Evolutionary conservation across 306 rosid genomes (phyloP), one percentile per base, ranked within the genome.

Genomic region (Ceratonia siliqua): DNA sequence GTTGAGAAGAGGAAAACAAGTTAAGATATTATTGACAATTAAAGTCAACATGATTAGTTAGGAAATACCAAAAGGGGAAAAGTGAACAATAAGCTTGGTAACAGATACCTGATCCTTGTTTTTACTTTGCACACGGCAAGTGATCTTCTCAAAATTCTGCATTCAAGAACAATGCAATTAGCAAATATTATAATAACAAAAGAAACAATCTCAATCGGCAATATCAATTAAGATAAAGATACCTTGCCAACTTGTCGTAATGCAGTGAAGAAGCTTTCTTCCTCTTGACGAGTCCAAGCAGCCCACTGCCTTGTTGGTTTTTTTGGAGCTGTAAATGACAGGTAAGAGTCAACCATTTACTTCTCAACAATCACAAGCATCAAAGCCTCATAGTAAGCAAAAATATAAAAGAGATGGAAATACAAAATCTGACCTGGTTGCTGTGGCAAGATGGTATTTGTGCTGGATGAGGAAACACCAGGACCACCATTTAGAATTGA

Each of bases 261-360:
- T 1, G 97, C 98, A 21, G 93, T 85, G 81, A 94, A 94, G 93
- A 94, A 94, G 78, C 94, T 91, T 89, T 94, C 97, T 85, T 94
- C 97, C 82, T 94, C 98, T 87, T 91, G 87, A 54, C 94, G 98
- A 46, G 98, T 94, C 98, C 98, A 94, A 67, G 98, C 98, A 87
- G 98, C 98, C 98, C 98, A 94, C 78, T 94, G 97, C 54, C 98
- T 81, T 2, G 98, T 91, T 55, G 96, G 94, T 83, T 84, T 94
- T 79, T 90, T 94, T 14, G 82, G 92, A 85, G 82, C 88, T 82
- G 68, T 69, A 61, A 30, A 67, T 1, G 52, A 82, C 64, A 75
- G 21, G 48, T 54, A 56, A 53, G 5, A 56, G 49, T 53, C 18
- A 62, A 61, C 58, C 68, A 30, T 79, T 70, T 43, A 78, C 64